Conservation (phyloP, 768 basidiomycete genomes). For the button mushroom (Agaricus bisporus) region DNA sequence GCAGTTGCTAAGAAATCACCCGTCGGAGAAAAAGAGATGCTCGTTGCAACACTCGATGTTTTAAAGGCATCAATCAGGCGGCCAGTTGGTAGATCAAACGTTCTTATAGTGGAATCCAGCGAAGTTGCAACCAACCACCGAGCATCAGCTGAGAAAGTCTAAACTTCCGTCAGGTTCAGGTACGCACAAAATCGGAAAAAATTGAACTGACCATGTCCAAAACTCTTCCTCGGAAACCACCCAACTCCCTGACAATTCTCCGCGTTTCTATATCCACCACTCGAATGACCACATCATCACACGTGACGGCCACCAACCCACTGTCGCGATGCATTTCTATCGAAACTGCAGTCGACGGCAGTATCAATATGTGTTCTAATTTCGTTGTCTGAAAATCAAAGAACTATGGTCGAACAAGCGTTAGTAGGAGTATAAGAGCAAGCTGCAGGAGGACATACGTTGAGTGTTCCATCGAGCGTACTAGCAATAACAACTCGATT, state of each 20-base stretch:
- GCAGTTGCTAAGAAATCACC: slow-evolving; percentile 94
- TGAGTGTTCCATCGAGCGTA: slow-evolving; percentile 84
- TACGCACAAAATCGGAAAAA: neutral
- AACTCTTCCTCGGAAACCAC: slow-evolving; percentile 77
- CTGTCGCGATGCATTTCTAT: slow-evolving; percentile 79
- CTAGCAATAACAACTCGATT: slow-evolving; percentile 78
- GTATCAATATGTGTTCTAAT: slow-evolving; percentile 56
- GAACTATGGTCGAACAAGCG: slow-evolving; percentile 48
- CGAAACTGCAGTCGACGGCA: slow-evolving; percentile 66
- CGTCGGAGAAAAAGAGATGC: slow-evolving; percentile 88
- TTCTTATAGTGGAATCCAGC: slow-evolving; percentile 87
- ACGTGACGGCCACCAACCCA: slow-evolving; percentile 74
- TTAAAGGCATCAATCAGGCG: slow-evolving; percentile 88
- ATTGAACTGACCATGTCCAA: slow-evolving; percentile 69
- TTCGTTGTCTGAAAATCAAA: slow-evolving; percentile 92
- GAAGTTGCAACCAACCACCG: slow-evolving; percentile 89
- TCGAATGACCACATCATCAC: slow-evolving; percentile 83
- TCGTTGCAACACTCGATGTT: slow-evolving; percentile 82
- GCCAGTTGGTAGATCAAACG: slow-evolving; percentile 94
- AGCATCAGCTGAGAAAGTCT: slow-evolving; percentile 95
- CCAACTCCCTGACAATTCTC: slow-evolving; percentile 82
- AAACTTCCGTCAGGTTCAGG: slow-evolving; percentile 3
- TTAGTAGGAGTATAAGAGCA: neutral
- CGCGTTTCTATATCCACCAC: slow-evolving; percentile 89
- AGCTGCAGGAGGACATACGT: slow-evolving; percentile 44